These are phyloP conservation scores for Dendrocalamus latiflorus DNA, from an alignment of 202 grass and related monocot species.

Conservation along the genomic window DNA sequence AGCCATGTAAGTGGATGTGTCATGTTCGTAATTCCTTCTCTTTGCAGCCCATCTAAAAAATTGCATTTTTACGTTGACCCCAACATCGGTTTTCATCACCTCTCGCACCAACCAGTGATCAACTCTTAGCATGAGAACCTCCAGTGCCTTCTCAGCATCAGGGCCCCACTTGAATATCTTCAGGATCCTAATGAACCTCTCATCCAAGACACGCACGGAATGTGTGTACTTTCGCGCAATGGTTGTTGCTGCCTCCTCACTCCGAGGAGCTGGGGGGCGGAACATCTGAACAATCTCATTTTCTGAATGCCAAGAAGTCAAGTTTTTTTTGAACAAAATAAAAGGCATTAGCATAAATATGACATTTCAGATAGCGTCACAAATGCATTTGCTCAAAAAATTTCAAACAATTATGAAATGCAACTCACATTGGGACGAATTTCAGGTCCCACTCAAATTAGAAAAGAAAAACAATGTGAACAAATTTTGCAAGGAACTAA, in stretches of 20 bases:
- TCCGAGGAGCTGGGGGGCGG: no score
- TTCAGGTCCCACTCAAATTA: background rate
- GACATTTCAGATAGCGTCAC: no score
- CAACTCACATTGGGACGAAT: background rate
- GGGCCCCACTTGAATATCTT: slow-evolving; percentile 97
- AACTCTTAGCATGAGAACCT: slow-evolving; percentile 89
- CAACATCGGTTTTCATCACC: slow-evolving; percentile 75
- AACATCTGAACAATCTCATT: slow-evolving; percentile 89
- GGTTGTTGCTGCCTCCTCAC: no score
- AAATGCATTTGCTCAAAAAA: background rate
- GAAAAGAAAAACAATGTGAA: background rate
- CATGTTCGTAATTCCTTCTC: slow-evolving; percentile 71
- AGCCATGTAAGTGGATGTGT: slow-evolving; percentile 79
- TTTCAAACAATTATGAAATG: background rate
- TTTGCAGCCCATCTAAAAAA: slow-evolving; percentile 90
- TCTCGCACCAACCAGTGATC: slow-evolving; percentile 81
- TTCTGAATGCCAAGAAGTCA: slow-evolving; percentile 39
- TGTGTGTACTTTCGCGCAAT: no score
- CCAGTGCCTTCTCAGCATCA: slow-evolving; percentile 91
- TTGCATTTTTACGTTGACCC: slow-evolving; percentile 68
- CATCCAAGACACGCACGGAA: no score
- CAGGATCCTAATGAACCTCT: no score
- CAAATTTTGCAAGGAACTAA: background rate
- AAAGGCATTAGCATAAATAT: background rate
- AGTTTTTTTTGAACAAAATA: background rate